Conservation (phyloP, 495 filamentous ascomycete genomes). For the Glonium stellatum region DNA sequence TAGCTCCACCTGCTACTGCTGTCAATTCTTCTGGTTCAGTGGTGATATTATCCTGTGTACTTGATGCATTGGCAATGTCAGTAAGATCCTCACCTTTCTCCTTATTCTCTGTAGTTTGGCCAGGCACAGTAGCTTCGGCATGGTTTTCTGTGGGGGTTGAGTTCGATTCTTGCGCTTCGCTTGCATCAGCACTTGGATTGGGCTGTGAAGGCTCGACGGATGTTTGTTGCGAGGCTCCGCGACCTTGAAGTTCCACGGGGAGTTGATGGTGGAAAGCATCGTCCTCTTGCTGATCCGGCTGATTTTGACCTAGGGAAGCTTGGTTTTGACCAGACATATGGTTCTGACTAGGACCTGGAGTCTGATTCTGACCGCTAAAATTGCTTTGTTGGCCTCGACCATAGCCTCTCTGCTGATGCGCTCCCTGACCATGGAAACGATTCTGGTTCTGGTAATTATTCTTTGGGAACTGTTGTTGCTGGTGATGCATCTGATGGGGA, state of each 20-base stretch:
- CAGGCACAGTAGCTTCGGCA: neutral
- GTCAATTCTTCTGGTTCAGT: neutral
- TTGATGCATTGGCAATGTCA: neutral
- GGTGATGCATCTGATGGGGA: conserved; percentile 46
- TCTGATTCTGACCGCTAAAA: conserved; percentile 40
- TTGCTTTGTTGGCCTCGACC: conserved; percentile 45
- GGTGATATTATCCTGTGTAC: neutral
- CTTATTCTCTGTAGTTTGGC: neutral
- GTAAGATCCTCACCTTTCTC: neutral
- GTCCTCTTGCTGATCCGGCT: neutral
- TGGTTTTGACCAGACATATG: neutral
- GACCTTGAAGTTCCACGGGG: neutral
- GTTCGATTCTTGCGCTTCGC: neutral
- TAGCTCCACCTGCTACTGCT: neutral
- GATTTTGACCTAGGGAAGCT: neutral
- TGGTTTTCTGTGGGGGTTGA: neutral
- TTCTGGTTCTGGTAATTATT: conserved; percentile 46
- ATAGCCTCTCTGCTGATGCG: conserved; percentile 31
- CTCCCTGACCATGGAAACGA: conserved; percentile 39
- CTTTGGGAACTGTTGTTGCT: conserved; percentile 48
- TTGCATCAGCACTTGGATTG: neutral
- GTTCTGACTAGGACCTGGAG: neutral
- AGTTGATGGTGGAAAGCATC: conserved; percentile 6
- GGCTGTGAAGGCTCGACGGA: neutral
- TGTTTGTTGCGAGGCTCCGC: neutral